These are phyloP conservation scores for Marasmius tenuissimus DNA, from an alignment of 1,284 basidiomycete genomes.

Conservation along the genomic window DNA sequence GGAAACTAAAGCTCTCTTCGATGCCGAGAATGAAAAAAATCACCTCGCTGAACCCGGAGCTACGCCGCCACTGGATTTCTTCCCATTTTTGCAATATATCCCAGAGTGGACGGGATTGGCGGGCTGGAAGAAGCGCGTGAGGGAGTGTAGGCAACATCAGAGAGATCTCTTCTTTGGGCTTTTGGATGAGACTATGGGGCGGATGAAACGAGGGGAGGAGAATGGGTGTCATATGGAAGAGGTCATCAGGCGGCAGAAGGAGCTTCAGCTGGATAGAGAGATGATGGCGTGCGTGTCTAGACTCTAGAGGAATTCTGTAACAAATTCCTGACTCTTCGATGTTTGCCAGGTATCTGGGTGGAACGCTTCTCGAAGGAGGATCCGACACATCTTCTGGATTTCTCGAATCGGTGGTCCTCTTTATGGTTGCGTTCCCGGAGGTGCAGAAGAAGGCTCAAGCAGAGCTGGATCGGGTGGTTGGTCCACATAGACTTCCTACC, in stretches of 20 bases:
- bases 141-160: conserved; percentile 21
- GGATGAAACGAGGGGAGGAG: conserved; percentile 5
- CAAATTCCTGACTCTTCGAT: background rate
- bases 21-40: conserved; percentile 25
- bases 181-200: conserved; percentile 7
- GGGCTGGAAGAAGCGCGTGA: conserved; percentile 28
- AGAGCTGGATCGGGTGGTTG: conserved; percentile 25
- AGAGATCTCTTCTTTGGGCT: conserved; percentile 12
- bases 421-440: conserved; percentile 19
- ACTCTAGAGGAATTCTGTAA: background rate
- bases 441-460: conserved; percentile 23
- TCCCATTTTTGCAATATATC: conserved; percentile 33
- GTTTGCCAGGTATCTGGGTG: conserved; percentile 12
- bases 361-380: conserved; percentile 15
- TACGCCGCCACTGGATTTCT: conserved; percentile 31
- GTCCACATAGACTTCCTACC: conserved; percentile 15
- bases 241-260: conserved; percentile 8
- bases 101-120: conserved; percentile 27
- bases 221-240: conserved; percentile 14
- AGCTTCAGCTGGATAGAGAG: conserved; percentile 8
- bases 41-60: conserved; percentile 27
- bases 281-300: conserved; percentile 7
- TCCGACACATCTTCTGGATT: conserved; percentile 14
- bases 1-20: conserved; percentile 24
- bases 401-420: conserved; percentile 10